Evolutionary conservation across 345 rosid species (phyloP).

Genomic region (Dipteronia sinensis): DNA sequence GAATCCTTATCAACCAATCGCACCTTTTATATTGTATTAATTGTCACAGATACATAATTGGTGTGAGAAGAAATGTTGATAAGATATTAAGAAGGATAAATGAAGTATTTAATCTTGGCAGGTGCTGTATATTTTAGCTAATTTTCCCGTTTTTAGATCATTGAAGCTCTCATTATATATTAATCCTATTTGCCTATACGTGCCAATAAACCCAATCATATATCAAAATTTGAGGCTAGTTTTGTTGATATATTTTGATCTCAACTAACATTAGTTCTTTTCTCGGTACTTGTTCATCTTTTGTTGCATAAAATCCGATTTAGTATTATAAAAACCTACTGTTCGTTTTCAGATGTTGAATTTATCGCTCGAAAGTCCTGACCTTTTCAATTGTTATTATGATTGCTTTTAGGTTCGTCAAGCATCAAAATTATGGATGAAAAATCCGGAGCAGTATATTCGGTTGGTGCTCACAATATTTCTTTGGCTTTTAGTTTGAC

Average conservation of each 20-base stretch:
- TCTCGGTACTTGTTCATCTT: not conserved
- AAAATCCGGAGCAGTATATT: slow-evolving; percentile 40
- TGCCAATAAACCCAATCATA: too few relatives aligned
- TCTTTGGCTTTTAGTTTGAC: slow-evolving; percentile 39
- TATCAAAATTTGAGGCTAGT: not conserved
- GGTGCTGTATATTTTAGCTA: not conserved
- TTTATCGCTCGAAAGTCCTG: not conserved
- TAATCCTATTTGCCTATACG: not conserved
- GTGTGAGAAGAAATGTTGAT: not conserved
- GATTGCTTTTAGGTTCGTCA: slow-evolving; percentile 63
- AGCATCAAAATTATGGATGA: slow-evolving; percentile 68
- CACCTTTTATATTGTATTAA: not conserved
- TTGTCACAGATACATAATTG: not conserved
- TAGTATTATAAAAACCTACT: not conserved
- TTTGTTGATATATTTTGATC: not conserved
- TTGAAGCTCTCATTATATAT: not conserved
- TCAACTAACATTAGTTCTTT: not conserved
- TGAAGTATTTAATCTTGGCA: not conserved
- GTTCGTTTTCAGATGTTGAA: not conserved
- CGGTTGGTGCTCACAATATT: slow-evolving; percentile 54
- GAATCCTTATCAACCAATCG: not conserved
- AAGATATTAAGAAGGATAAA: not conserved
- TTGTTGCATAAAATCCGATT: too few relatives aligned
- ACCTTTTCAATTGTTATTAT: not conserved
- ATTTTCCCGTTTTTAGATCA: not conserved